Evolutionary conservation across 257 asterid genomes (phyloP), one percentile per base, ranked within the genome.

Genomic region (Jacaranda mimosifolia): DNA sequence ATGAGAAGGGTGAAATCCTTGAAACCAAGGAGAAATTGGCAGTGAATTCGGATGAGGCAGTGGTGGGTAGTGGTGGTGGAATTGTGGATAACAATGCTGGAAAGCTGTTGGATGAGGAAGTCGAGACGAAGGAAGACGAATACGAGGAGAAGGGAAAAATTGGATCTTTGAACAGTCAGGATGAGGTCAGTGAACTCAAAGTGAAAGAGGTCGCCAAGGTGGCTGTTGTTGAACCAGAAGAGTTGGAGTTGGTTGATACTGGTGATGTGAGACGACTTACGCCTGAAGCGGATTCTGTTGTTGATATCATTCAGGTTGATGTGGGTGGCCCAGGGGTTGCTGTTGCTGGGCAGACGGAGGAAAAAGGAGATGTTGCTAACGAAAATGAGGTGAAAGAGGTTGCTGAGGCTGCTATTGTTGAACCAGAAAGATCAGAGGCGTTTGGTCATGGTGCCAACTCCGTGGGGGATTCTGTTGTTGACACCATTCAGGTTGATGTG

Each of bases 391-490:
- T 40, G 66, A 46, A 68, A 45, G 80, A 49, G 77, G 78, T 45
- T 38, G 48, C 57, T 72, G 57, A 52, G 7, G 82, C 59, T n/a
- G 82, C 46, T 58, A 73, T 12, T n/a, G 63, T 57, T 63, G 60
- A 57, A 42, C 49, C 70, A 15, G 82, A 62, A 53, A 82, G 72
- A 40, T 8, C 86, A 1, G 79, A 78, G 57, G 63, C 36, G 74
- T 83, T 57, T 78, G 80, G 80, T 70, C 60, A 52, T 67, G 80
- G 59, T 14, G 68, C 70, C 76, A 18, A 2, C 52, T 10, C 7
- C 52, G 19, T 58, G 83, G 6, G 83, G 46, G 96, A 88, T 73
- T 45, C 88, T 21, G 74, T 88, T 70, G 88, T 84, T 63, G 87
- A 85, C 67, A 57, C 89, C 35, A 81, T 85, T 65, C 68, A 84